Evolutionary conservation across 2,329 filamentous ascomycete genomes (phyloP).

Genomic region (Fusarium nematophilum): DNA sequence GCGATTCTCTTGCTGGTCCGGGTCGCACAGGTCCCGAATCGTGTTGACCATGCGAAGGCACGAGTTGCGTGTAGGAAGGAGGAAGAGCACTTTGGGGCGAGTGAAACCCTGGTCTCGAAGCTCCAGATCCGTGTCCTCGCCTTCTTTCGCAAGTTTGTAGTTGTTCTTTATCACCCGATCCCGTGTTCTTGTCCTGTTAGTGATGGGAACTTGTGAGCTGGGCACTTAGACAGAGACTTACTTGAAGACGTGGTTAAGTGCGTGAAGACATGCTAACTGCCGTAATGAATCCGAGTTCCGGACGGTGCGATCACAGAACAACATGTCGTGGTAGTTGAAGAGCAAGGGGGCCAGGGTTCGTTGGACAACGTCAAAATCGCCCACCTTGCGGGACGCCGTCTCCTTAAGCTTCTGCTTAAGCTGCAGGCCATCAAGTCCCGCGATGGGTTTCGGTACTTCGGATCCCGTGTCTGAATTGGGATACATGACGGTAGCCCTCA

Average conservation of each 20-base stretch:
- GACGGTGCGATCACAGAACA: slow-evolving; percentile 78
- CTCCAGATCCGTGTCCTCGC: slow-evolving; percentile 74
- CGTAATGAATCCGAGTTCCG: slow-evolving; percentile 76
- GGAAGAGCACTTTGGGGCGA: slow-evolving; percentile 89
- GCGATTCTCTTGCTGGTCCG: slow-evolving; percentile 94
- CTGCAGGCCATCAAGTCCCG: slow-evolving; percentile 61
- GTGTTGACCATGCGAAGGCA: slow-evolving; percentile 82
- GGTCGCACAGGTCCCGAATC: slow-evolving; percentile 79
- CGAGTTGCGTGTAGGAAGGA: slow-evolving; percentile 88
- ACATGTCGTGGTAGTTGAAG: slow-evolving; percentile 84
- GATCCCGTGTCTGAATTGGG: slow-evolving; percentile 55
- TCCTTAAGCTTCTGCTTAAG: slow-evolving; percentile 78
- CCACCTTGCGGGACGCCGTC: slow-evolving; percentile 63
- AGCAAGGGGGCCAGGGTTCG: slow-evolving; percentile 75
- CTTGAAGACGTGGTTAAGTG: slow-evolving; percentile 93
- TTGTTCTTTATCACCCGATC: slow-evolving; percentile 95
- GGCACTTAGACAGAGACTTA: slow-evolving; percentile 48
- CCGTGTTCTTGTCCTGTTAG: slow-evolving; percentile 69
- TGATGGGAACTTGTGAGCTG: no score
- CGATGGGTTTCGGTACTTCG: slow-evolving; percentile 48
- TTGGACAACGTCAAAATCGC: slow-evolving; percentile 70
- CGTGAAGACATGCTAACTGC: slow-evolving; percentile 81
- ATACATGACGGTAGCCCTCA: slow-evolving; percentile 59
- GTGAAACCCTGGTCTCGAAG: slow-evolving; percentile 95
- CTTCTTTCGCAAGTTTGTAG: slow-evolving; percentile 76